phyloP scores from a whole-genome alignment of 352 stramenopile genomes.

The Phytopythium boreale region DNA sequence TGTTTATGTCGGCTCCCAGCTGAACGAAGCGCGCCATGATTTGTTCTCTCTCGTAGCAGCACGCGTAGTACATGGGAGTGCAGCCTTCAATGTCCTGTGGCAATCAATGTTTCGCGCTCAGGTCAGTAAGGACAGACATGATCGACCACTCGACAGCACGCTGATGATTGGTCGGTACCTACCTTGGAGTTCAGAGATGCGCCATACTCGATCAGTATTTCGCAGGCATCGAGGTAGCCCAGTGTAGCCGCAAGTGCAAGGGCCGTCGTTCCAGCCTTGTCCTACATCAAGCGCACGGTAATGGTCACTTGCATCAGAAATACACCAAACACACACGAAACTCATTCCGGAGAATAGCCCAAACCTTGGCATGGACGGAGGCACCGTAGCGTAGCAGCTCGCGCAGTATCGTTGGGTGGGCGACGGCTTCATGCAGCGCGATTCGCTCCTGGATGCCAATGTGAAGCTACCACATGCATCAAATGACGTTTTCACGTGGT shows the following conservation, averaged over 20 bases:
- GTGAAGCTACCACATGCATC: background rate
- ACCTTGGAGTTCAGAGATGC: slow-evolving; percentile 35
- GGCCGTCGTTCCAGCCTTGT: slow-evolving; percentile 24
- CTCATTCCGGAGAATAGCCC: background rate
- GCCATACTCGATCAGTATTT: slow-evolving; percentile 31
- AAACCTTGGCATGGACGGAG: slow-evolving; percentile 25
- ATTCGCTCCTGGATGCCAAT: slow-evolving; percentile 20
- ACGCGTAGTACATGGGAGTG: slow-evolving; percentile 43
- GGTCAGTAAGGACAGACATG: background rate
- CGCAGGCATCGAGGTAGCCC: slow-evolving; percentile 25
- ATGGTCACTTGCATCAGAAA: background rate
- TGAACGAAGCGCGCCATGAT: slow-evolving; percentile 34
- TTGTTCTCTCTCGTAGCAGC: slow-evolving; percentile 33
- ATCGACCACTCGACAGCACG: background rate
- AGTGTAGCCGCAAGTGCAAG: slow-evolving; percentile 24
- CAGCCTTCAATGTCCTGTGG: slow-evolving; percentile 39
- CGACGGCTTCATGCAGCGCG: slow-evolving; percentile 22
- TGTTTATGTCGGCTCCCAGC: slow-evolving; percentile 23
- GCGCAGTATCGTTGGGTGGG: slow-evolving; percentile 23
- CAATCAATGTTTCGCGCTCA: background rate
- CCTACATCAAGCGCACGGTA: slow-evolving; percentile 1
- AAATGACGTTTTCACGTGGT: background rate
- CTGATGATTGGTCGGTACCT: background rate
- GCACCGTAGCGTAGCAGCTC: slow-evolving; percentile 27
- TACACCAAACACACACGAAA: background rate